Evolutionary conservation across 192 early-diverging fungal genomes (phyloP).

Genomic region (Gigaspora rosea): DNA sequence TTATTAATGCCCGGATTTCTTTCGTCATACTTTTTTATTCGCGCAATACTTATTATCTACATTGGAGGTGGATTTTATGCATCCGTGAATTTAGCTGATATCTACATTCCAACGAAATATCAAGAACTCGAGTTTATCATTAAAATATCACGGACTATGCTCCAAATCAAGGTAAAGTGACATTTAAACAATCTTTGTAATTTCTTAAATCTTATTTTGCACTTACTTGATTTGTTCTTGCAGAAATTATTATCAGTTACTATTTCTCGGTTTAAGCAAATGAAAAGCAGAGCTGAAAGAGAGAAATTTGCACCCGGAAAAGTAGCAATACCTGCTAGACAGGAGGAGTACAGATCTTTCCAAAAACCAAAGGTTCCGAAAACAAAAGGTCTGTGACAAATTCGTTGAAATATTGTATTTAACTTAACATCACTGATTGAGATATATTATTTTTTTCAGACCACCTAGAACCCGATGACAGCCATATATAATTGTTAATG

Average conservation of each 20-base stretch:
- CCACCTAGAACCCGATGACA: too few species aligned
- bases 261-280: slow-evolving; percentile 27
- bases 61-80: slow-evolving; percentile 22
- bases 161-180: slow-evolving; percentile 29
- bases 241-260: slow-evolving; percentile 31
- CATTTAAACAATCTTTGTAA: slow-evolving; percentile 21
- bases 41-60: slow-evolving; percentile 26
- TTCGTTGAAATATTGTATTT: slow-evolving; percentile 10
- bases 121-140: slow-evolving; percentile 19
- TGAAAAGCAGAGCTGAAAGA: slow-evolving; percentile 25
- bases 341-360: not conserved
- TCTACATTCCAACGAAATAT: slow-evolving; percentile 32
- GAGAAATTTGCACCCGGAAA: slow-evolving; percentile 25
- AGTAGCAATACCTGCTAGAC: not conserved
- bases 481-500: too few species aligned
- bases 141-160: slow-evolving; percentile 30
- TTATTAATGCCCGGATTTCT: slow-evolving; percentile 32
- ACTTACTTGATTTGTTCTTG: slow-evolving; percentile 17
- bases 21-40: slow-evolving; percentile 29
- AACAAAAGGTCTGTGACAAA: not conserved
- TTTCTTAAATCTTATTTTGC: slow-evolving; percentile 4
- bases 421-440: too few species aligned
- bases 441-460: too few species aligned
- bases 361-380: not conserved
- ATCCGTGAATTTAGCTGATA: slow-evolving; percentile 20